Conservation (phyloP, 2,329 filamentous ascomycete genomes). For the Exophiala spinifera region DNA sequence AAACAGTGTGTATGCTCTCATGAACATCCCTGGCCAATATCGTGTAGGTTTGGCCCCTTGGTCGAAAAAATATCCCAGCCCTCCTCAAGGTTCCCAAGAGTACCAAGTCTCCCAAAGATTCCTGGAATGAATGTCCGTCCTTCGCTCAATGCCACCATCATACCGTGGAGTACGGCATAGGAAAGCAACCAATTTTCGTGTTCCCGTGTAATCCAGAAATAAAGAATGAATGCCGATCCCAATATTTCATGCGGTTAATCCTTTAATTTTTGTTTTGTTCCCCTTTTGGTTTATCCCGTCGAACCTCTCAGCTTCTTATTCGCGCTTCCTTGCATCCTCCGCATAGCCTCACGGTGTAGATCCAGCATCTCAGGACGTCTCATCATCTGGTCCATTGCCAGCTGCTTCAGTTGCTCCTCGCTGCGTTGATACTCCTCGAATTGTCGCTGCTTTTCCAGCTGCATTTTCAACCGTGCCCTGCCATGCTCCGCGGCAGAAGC, state of each 20-base stretch:
- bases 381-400: constrained; percentile 71
- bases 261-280: too few relatives aligned
- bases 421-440: constrained; percentile 57
- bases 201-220: too few relatives aligned
- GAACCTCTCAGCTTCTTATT: constrained; percentile 35
- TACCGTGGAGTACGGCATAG: too few relatives aligned
- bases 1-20: constrained; percentile 3
- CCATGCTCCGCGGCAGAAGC: constrained; percentile 37
- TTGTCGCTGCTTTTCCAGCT: constrained; percentile 61
- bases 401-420: constrained; percentile 58
- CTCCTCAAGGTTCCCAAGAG: too few relatives aligned
- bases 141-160: too few relatives aligned
- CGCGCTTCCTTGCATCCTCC: constrained; percentile 68
- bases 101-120: too few relatives aligned
- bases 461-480: constrained; percentile 52
- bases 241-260: too few relatives aligned
- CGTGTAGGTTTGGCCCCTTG: neutral
- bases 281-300: neutral
- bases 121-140: too few relatives aligned
- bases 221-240: neutral
- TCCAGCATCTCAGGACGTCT: constrained; percentile 70
- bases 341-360: constrained; percentile 74
- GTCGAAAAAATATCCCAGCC: too few relatives aligned
- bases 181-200: too few relatives aligned
- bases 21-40: neutral